Evolutionary conservation across 2,329 filamentous ascomycete species (phyloP), one percentile per base, ranked within the genome.

Genomic region (Neonectria ditissima): DNA sequence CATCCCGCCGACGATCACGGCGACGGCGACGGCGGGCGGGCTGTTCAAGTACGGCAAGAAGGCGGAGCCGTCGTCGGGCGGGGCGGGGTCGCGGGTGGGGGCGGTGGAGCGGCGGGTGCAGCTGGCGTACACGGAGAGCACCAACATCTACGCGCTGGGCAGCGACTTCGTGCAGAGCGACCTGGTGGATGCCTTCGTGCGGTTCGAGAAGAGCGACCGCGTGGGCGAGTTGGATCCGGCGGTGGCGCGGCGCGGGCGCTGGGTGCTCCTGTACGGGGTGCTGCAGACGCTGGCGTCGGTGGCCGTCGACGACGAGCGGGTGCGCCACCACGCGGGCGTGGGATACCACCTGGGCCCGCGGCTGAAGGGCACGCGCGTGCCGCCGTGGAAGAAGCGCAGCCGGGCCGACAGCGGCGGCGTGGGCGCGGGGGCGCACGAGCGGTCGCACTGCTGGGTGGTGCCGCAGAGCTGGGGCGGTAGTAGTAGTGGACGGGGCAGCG

Each of bases 241-340:
- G 54, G 81, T 80, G 18, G 87, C 86, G 4, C 84, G 88, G 1
- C 82, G 84, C 11, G 87, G 86, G 10, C 84, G 88, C 22, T 90
- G 88, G 88, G 78, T 88, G 4, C 78, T 90, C 4, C 81, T 90
- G 22, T 90, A 90, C 69, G 85, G 84, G 3, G 77, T 89, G 11
- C 76, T 90, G 16, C 88, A 90, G 74, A 86, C 84, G 0, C 81
- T 90, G 2, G 87, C 87, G 2, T 84, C 84, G 24, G 80, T 90
- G 7, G 84, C 86, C 0, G 86, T 88, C 1, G 88, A 90, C 62
- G 81, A 83, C 1, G 86, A 84, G 11, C 80, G 81, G 41, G 78
- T 87, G 9, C 81, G 82, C 13, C 86, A 86, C 74, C 80, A 79
- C 4, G 82, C 86, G 6, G 80, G 79, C 8, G 87, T 89, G 2